phyloP scores from a whole-genome alignment of 352 stramenopile species.

The Phytophthora quininea region DNA sequence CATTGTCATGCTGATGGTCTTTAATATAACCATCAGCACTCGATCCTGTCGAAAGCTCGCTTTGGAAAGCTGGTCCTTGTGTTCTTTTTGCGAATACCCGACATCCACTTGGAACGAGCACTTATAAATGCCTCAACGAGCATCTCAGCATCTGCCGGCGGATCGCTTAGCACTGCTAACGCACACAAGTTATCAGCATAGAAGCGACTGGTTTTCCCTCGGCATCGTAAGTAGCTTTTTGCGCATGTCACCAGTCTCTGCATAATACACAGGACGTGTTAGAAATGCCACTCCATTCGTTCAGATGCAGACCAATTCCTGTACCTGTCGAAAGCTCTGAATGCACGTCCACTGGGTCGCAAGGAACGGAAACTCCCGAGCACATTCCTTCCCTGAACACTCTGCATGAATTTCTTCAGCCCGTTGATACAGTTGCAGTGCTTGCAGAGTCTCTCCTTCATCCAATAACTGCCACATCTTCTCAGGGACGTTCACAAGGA shows the following conservation, averaged over 20 bases:
- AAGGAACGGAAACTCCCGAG: slow-evolving; percentile 65
- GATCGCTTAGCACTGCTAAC: slow-evolving; percentile 44
- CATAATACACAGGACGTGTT: slow-evolving; percentile 7
- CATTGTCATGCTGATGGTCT: slow-evolving; percentile 60
- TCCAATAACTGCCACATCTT: slow-evolving; percentile 77
- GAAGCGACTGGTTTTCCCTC: slow-evolving; percentile 59
- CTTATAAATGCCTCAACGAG: slow-evolving; percentile 57
- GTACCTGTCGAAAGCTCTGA: slow-evolving; percentile 62
- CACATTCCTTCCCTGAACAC: slow-evolving; percentile 14
- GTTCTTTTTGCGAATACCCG: slow-evolving; percentile 12
- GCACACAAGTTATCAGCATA: slow-evolving; percentile 73
- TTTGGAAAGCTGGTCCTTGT: slow-evolving; percentile 10
- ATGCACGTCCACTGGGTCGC: slow-evolving; percentile 69
- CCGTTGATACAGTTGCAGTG: slow-evolving; percentile 52
- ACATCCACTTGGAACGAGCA: slow-evolving; percentile 64
- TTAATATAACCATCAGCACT: slow-evolving; percentile 61
- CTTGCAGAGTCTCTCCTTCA: slow-evolving; percentile 57
- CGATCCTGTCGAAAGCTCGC: slow-evolving; percentile 33
- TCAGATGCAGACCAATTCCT: too few species aligned
- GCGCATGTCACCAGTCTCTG: slow-evolving; percentile 61
- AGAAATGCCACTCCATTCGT: background rate
- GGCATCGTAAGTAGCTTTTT: slow-evolving; percentile 50
- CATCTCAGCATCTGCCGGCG: slow-evolving; percentile 30
- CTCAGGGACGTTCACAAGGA: slow-evolving; percentile 65
- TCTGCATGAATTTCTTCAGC: slow-evolving; percentile 41